Evolutionary conservation across 257 asterid species (phyloP).

Genomic region (Solanum tarapatanum): DNA sequence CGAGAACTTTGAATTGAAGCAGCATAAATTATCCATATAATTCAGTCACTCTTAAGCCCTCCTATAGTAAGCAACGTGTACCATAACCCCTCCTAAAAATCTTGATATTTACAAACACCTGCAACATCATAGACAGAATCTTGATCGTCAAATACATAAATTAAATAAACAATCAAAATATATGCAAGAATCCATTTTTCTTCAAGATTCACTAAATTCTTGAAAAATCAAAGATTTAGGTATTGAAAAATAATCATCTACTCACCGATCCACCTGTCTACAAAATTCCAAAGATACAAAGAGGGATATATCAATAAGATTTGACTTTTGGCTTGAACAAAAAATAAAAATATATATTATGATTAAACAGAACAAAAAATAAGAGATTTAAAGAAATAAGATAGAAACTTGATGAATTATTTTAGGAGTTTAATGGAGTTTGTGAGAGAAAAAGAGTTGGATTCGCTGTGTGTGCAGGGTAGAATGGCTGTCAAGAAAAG

Average conservation of each 20-base stretch:
- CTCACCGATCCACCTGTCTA: conserved; percentile 56
- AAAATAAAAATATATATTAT: background rate
- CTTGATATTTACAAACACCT: conserved; percentile 41
- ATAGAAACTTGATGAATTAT: background rate
- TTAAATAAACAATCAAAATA: background rate
- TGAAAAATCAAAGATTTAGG: conserved; percentile 14
- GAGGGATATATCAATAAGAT: background rate
- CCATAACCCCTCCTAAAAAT: conserved; percentile 9
- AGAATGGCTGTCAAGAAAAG: conserved; percentile 29
- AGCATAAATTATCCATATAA: conserved; percentile 60
- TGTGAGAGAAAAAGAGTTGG: background rate
- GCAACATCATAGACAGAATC: conserved; percentile 3
- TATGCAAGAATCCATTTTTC: conserved; percentile 21
- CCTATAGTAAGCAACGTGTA: conserved; percentile 44
- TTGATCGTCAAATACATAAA: conserved; percentile 17
- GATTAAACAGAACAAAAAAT: background rate
- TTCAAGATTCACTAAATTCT: conserved; percentile 14
- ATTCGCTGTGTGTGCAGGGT: conserved; percentile 24
- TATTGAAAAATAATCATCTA: background rate
- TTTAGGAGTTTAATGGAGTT: background rate
- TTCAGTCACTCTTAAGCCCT: conserved; percentile 22
- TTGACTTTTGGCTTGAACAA: conserved; percentile 10
- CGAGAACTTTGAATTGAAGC: conserved; percentile 40
- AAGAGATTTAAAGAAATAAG: background rate
- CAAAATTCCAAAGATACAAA: conserved; percentile 9